Conservation (phyloP, 2,329 filamentous ascomycete genomes). For the Colletotrichum nymphaeae region DNA sequence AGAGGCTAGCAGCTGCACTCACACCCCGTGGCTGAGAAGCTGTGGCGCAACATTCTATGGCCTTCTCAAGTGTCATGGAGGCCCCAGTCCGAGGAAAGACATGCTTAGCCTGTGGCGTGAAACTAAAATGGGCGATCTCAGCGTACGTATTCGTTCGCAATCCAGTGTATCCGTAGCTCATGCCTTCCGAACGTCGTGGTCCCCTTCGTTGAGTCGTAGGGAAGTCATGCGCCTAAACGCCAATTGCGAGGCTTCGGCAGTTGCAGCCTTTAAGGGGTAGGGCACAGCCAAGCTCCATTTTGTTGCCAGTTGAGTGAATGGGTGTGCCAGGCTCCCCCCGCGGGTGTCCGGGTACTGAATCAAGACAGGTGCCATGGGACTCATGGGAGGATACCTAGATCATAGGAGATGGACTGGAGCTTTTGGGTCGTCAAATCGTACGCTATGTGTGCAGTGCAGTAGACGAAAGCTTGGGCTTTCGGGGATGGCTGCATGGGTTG, state of each 20-base stretch:
- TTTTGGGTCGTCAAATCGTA: conserved; percentile 18
- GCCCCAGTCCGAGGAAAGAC: no score
- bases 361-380: neutral
- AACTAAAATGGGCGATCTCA: neutral
- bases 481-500: neutral
- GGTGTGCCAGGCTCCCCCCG: neutral
- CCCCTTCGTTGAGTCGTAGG: neutral
- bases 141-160: neutral
- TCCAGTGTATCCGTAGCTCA: neutral
- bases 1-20: neutral
- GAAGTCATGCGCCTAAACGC: neutral
- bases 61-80: neutral
- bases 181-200: neutral
- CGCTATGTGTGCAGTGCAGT: conserved; percentile 13
- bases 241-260: conserved; percentile 14
- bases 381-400: neutral
- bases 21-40: neutral
- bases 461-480: conserved; percentile 16
- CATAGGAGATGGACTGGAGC: conserved; percentile 7
- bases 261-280: neutral
- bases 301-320: neutral
- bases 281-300: neutral
- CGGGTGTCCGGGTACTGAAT: conserved; percentile 4
- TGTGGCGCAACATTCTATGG: neutral
- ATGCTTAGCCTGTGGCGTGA: neutral